A percentile compares a stretch with the other conserved stretches of the same genome.
phyloP scores from a whole-genome alignment of 768 basidiomycete genomes.

The Leccinum disarticulatum region DNA sequence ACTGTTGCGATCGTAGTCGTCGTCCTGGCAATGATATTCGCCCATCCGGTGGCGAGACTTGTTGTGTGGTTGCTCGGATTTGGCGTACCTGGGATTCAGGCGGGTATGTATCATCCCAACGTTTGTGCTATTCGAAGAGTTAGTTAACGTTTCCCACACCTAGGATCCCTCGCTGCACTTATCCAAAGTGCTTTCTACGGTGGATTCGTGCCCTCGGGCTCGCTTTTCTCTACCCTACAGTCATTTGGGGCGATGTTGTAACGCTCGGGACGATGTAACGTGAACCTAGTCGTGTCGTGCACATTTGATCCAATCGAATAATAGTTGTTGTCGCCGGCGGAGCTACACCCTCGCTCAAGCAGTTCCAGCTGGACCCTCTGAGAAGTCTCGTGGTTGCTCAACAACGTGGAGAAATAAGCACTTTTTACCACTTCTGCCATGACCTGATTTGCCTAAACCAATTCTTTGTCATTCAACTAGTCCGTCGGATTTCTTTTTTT shows the following conservation, averaged over 20 bases:
- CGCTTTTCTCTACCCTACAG: slow-evolving; percentile 6
- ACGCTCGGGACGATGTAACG: background rate
- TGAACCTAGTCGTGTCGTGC: background rate
- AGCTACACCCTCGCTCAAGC: too few species aligned
- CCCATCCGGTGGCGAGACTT: background rate
- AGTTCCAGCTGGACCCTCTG: background rate
- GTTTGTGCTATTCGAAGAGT: background rate
- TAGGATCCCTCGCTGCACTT: slow-evolving; percentile 7
- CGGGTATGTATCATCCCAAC: slow-evolving; percentile 4
- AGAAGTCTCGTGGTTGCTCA: background rate
- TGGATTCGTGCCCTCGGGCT: background rate
- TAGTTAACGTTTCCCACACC: background rate
- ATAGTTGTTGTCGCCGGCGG: background rate
- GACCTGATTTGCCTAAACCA: too few species aligned
- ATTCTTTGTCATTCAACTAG: background rate
- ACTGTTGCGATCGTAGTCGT: background rate
- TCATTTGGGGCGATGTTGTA: slow-evolving; percentile 1
- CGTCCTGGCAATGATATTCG: background rate
- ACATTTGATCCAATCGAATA: background rate
- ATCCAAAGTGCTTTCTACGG: background rate
- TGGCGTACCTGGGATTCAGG: fast-evolving
- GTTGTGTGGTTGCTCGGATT: background rate
- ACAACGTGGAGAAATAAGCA: background rate
- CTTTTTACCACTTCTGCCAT: too few species aligned
- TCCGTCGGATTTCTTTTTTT: background rate